Evolutionary conservation across 139 green algal genomes (phyloP), one percentile per base, ranked within the genome.

Genomic region (Chlamydomonas applanata): DNA sequence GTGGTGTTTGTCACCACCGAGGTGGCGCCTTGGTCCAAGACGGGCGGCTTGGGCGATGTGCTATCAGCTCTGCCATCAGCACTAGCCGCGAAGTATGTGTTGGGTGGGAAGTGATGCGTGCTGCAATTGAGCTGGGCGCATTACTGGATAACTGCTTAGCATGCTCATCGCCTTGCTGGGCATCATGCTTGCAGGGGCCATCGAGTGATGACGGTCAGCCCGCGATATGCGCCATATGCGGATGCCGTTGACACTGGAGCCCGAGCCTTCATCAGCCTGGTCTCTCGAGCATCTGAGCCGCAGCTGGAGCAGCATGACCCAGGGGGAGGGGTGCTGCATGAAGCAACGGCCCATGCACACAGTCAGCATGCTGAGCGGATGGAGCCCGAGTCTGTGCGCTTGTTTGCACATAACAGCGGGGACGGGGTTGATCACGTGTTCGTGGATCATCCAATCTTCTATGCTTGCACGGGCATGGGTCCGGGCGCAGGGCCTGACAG

Each of bases 1-100:
- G 69, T 94, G 19, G 90, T 97, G 0, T 97, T 97, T 82, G 89
- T 97, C 0, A 82, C 79, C n/a, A 92, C 92, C 14, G 93, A 97
- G 71, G 86, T 93, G 2, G 79, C 88, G 9, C 89, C 90, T 71
- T 96, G 88, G 88, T 88, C 75, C 16, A 95, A 97, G 57, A 88
- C 90, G 2, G 93, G 92, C 9, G 93, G 93, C 33, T 83, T 97
- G 17, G 92, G 78, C 0, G 93, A 97, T 74, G 92, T 97, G 11
- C 66, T 93, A 65, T 67, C 78, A 1, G 79, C 91, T 0, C 76
- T 97, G 29, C 92, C 91, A 0, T 69, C 54, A 16, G 83, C 87
- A 4, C 79, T 96, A 4, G 87, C 89, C 0, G 62, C 64, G 0
- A 79, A 49, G 40, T 49, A 49, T 49, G 40, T 49, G 40, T n/a